These are phyloP conservation scores for Leptomonas seymouri DNA, from an alignment of 208 protist species.

Conservation along the genomic window DNA sequence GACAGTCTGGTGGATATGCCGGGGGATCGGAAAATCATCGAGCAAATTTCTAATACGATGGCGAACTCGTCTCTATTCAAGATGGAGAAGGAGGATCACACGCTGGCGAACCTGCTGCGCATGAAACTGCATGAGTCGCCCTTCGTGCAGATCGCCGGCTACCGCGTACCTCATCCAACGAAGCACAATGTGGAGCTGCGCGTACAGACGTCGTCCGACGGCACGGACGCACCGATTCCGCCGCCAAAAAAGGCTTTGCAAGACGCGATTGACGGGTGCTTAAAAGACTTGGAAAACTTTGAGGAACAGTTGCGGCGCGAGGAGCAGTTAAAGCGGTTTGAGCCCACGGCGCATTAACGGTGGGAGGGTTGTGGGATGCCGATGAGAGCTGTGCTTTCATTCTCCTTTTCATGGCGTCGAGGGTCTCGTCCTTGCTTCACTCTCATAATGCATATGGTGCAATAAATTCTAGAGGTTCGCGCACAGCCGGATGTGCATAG, in stretches of 20 bases:
- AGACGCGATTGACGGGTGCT: constrained; percentile 77
- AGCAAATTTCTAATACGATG: constrained; percentile 78
- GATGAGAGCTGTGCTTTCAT: background rate
- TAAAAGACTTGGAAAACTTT: constrained; percentile 79
- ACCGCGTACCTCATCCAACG: constrained; percentile 90
- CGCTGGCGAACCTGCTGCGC: constrained; percentile 85
- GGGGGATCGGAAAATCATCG: constrained; percentile 80
- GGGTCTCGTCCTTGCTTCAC: too few species aligned
- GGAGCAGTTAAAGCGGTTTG: constrained; percentile 68
- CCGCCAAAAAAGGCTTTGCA: constrained; percentile 82
- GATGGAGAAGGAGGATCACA: constrained; percentile 92
- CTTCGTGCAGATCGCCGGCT: constrained; percentile 86
- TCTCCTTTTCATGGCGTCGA: background rate
- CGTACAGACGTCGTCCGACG: constrained; percentile 82
- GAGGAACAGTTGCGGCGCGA: constrained; percentile 70
- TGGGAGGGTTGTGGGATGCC: background rate
- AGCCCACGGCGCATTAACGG: constrained; percentile 8
- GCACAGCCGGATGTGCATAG: too few species aligned
- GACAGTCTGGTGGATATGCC: constrained; percentile 89
- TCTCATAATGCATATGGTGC: too few species aligned
- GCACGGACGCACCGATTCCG: constrained; percentile 51
- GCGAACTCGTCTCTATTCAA: constrained; percentile 90
- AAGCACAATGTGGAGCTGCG: constrained; percentile 88
- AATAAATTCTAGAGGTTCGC: too few species aligned
- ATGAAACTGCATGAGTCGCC: constrained; percentile 88